Base-by-base conservation (phyloP, 2,329 filamentous ascomycete genomes). In the Sporothrix euskadiensis region DNA sequence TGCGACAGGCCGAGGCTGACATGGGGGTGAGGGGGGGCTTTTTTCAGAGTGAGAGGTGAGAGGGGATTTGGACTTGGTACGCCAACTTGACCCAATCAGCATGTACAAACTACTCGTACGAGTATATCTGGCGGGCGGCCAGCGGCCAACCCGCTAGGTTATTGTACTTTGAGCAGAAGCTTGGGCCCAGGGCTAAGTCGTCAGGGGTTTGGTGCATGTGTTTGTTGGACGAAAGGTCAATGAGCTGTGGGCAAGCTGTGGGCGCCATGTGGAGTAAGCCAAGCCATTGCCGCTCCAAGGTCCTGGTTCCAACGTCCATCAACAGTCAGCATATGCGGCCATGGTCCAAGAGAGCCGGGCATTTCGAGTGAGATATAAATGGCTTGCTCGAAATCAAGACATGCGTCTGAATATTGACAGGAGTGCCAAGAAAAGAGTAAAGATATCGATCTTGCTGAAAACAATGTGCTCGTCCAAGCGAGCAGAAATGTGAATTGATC, bases 1-100 rank as follows among this genome's bases (percentile, higher is more conserved):
- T 30, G 22, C 22, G 52, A 30, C 57, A 63, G 57, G 39, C 61
- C 61, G 61, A 66, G 61, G 61, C 61, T 47, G 39, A 61, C 57
- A 61, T 61, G 32, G 32, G 32, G 57, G 6, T 30, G 54, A 30
- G 22, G 26, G 56, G 19, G 57, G 5, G 57, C 22, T 4, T 59
- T 26, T 1, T 59, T 19, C 56, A 32, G 14, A 0, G 12, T 57
- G 54, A 32, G 32, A 41, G 26, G n/a, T 65, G 59, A 65, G 59
- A 35, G 59, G 59, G 35, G 16, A n/a, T 44, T 61, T 35, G 35
- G n/a, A n/a, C 16, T 30, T 30, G 61, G 39, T 65, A 47, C 44
- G 3, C 14, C 12, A 47, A 47, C 12, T 26, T 26, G n/a, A 19
- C n/a, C 39, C 61, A 44, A 65, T 65, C 61, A 63, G 35, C 35